Base-by-base conservation (phyloP, 73 alveolate species). In the Blepharisma japonicum region DNA sequence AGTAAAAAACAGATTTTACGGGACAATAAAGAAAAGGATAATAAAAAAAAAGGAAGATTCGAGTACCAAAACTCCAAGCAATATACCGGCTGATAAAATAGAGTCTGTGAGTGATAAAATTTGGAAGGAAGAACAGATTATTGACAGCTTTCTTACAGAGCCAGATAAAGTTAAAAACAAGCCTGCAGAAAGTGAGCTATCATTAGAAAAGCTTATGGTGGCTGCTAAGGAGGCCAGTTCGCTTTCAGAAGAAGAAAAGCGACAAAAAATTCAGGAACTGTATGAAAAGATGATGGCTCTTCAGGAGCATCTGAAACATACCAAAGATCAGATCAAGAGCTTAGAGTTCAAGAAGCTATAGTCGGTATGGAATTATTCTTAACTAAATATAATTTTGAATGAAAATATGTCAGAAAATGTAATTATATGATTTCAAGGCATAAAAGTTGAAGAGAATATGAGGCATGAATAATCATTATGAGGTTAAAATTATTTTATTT, bases 1-100 rank as follows among this genome's bases (percentile, higher is more conserved):
- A 9, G 23, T 61, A 18, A 61, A 61, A 61, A 61, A 61, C 47
- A n/a, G 74, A 25, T 61, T 61, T 61, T 61, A 61, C 23, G 21
- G 27, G n/a, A 18, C n/a, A 51, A 14, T 51, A 51, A 11, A 51
- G 66, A 11, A 51, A 11, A 51, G 21, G 21, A 18, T 51, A 14
- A 0, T 14, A 51, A 18, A 18, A 51, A 51, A 18, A 14, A 18
- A 51, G 21, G 66, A 51, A 4, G 3, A 0, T 32, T 32, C 42
- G 42, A 32, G 42, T 32, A 18, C 21, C 4, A 51, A 51, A 18
- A 51, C 66, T 51, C 42, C 42, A 3, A 32, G 42, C 3, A 32
- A 32, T 32, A 1, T 32, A 32, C 42, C 42, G n/a, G 56, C 7
- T 14, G 66, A 51, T 14, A 51, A 51, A 51, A 51, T 11, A 18